Evolutionary conservation across 2,329 filamentous ascomycete species (phyloP), one percentile per base, ranked within the genome.

Genomic region (Cladosporium phlei): DNA sequence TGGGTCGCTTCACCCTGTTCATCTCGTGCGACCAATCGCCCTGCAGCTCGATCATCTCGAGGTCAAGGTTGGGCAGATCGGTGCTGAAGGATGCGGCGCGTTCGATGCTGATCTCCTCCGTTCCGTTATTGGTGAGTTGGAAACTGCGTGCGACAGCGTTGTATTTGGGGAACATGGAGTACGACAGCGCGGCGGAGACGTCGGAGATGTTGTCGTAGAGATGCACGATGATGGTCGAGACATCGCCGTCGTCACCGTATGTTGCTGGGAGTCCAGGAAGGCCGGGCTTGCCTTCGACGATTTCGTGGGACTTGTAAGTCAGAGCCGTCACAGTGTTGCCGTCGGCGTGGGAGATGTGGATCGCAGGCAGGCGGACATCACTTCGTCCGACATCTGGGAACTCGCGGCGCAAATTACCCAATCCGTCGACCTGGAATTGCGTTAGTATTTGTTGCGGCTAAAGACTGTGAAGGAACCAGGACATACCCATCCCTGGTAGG

Each of bases 1-100:
- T 70, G 50, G 72, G 74, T 27, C 78, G 66, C 39, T 76, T 71
- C 39, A 76, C 71, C 3, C 74, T 71, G 28, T 74, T 75, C 14
- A 74, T 74, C 57, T 84, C 81, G 14, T 78, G 65, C 0, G 76
- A 70, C 81, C 81, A 84, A 50, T 85, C 81, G 1, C 81, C 81
- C 2, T 75, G 70, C 0, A 83, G 67, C 53, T 79, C 75, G 42
- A 85, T 66, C 72, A 85, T 76, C 16, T 84, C 77, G 12, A 81
- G 66, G 7, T 84, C 78, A 16, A 76, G 67, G 42, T 75, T 77
- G 0, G 80, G 79, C 30, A 82, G 66, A 49, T 85, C 81, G 1
- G 80, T 70, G 48, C 78, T 82, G 52, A 83, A 72, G 55, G 79
- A 83, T 1, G 79, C 74, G 3, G 81, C 68, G 50, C 76, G 71